These are phyloP conservation scores for Vigna mungo DNA, from an alignment of 306 rosid genomes.

Conservation along the genomic window DNA sequence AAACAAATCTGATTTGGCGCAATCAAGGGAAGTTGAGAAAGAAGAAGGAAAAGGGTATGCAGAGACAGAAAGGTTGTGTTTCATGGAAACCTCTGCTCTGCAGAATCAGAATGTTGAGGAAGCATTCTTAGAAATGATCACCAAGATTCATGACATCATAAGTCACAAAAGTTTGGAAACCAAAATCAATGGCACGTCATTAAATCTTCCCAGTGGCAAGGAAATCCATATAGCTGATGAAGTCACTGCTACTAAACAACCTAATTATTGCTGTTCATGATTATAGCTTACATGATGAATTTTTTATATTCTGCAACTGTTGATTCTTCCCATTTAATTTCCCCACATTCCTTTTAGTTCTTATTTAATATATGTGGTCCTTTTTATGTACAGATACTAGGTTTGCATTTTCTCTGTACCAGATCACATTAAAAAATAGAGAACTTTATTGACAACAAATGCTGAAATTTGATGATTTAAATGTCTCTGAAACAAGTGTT, in stretches of 20 bases:
- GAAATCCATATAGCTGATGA: constrained; percentile 69
- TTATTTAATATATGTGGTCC: background rate
- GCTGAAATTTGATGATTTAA: background rate
- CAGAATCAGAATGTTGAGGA: constrained; percentile 83
- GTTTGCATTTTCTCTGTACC: background rate
- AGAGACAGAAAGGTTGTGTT: constrained; percentile 69
- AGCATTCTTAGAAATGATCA: constrained; percentile 75
- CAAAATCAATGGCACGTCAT: constrained; percentile 41
- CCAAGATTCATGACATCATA: constrained; percentile 68
- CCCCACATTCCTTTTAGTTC: background rate
- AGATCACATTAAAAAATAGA: background rate
- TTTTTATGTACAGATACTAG: background rate
- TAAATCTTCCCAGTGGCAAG: constrained; percentile 54
- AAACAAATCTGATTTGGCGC: constrained; percentile 72
- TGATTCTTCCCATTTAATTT: constrained; percentile 19
- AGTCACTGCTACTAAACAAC: constrained; percentile 81
- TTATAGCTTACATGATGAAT: constrained; percentile 11
- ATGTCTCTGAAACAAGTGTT: background rate
- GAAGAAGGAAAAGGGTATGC: constrained; percentile 75
- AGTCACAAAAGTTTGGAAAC: constrained; percentile 68
- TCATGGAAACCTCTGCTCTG: constrained; percentile 94
- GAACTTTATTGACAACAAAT: too few species aligned
- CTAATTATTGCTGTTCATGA: constrained; percentile 58
- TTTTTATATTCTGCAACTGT: constrained; percentile 26
- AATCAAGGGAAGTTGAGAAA: constrained; percentile 70